phyloP scores from a whole-genome alignment of 1,284 basidiomycete species.

The Cutaneotrichosporon curvatum region DNA sequence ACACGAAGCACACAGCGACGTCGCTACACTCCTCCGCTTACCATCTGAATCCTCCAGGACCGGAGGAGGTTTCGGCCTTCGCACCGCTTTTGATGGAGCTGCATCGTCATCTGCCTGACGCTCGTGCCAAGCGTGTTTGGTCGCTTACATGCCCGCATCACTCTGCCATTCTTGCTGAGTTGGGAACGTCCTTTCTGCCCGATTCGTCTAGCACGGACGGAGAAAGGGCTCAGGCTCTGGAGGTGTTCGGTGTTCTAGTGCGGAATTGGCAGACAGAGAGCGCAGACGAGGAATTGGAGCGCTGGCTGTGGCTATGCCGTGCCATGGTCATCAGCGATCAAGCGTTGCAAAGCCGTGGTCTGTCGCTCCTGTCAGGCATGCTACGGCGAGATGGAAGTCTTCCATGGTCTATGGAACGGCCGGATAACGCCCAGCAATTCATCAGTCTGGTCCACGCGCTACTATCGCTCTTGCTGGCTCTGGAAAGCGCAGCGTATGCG shows the following conservation, averaged over 20 bases:
- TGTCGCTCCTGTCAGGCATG: conserved; percentile 28
- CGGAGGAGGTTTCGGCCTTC: conserved; percentile 29
- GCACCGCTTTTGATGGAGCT: conserved; percentile 39
- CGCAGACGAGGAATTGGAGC: conserved; percentile 35
- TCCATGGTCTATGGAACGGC: conserved; percentile 20
- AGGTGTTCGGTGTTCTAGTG: conserved; percentile 38
- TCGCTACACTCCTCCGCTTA: neutral
- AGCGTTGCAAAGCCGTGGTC: conserved; percentile 30
- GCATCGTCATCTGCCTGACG: conserved; percentile 34
- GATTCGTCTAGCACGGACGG: conserved; percentile 27
- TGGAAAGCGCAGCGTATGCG: conserved; percentile 21
- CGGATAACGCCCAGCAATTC: conserved; percentile 26
- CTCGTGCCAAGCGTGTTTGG: conserved; percentile 36
- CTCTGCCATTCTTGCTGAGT: conserved; percentile 36
- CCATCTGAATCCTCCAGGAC: neutral
- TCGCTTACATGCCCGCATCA: conserved; percentile 41
- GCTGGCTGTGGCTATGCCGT: conserved; percentile 40
- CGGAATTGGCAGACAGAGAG: conserved; percentile 36
- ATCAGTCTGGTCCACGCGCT: conserved; percentile 24
- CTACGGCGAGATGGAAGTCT: conserved; percentile 26
- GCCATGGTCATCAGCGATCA: conserved; percentile 30
- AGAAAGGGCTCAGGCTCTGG: conserved; percentile 36
- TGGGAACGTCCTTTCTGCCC: conserved; percentile 32
- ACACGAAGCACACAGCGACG: neutral
- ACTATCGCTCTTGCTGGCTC: conserved; percentile 24